These are phyloP conservation scores for Trichoderma parareesei DNA, from an alignment of 495 filamentous ascomycete species.

Conservation along the genomic window DNA sequence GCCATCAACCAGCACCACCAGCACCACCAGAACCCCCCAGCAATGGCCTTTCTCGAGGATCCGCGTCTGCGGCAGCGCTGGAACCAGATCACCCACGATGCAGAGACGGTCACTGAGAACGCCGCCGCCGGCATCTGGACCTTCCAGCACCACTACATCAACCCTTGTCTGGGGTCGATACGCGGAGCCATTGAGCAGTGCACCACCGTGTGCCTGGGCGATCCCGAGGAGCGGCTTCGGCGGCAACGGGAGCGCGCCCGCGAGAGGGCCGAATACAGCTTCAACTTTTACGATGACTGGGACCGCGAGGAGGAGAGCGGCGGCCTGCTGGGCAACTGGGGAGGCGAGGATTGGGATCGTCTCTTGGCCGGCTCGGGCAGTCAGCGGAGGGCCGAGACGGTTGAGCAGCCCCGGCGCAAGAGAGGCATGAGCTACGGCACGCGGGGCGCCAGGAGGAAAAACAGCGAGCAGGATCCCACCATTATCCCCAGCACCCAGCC, in stretches of 20 bases:
- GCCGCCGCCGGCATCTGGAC: constrained; percentile 84
- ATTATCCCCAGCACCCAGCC: constrained; percentile 82
- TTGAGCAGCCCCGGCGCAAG: constrained; percentile 63
- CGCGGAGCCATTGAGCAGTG: constrained; percentile 59
- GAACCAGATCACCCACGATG: constrained; percentile 85
- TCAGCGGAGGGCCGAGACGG: constrained; percentile 34
- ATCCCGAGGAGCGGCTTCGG: constrained; percentile 63
- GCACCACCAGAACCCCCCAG: not conserved
- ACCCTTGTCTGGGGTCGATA: constrained; percentile 67
- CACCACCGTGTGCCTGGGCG: constrained; percentile 62
- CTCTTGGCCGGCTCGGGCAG: constrained; percentile 69
- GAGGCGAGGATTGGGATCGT: constrained; percentile 73
- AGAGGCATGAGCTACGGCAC: constrained; percentile 87
- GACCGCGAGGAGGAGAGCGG: constrained; percentile 56
- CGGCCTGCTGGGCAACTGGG: constrained; percentile 54
- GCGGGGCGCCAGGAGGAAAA: constrained; percentile 56
- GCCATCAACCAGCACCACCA: not conserved
- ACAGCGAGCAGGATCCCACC: constrained; percentile 72
- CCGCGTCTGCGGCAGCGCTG: constrained; percentile 89
- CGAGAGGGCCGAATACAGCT: constrained; percentile 66
- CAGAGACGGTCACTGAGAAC: constrained; percentile 85
- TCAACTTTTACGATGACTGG: constrained; percentile 99
- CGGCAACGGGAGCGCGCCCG: constrained; percentile 49
- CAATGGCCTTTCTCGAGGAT: constrained; percentile 62
- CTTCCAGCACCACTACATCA: constrained; percentile 77